Evolutionary conservation across 257 asterid species (phyloP).

Genomic region (Jacaranda mimosifolia): DNA sequence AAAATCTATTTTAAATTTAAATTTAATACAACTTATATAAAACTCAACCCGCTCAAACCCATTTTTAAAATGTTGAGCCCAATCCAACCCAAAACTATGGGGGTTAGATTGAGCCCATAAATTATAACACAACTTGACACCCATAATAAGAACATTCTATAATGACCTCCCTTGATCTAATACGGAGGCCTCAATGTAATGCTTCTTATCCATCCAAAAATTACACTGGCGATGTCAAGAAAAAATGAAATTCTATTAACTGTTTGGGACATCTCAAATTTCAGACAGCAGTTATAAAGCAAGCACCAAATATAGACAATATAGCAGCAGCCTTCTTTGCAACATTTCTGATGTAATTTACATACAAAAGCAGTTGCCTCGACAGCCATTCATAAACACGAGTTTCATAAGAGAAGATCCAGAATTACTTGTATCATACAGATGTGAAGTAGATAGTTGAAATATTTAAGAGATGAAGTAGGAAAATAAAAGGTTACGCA

Average conservation of each 20-base stretch:
- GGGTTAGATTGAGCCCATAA: too few relatives aligned
- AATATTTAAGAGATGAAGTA: conserved; percentile 4
- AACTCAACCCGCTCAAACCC: too few relatives aligned
- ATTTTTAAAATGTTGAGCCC: too few relatives aligned
- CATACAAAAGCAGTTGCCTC: conserved; percentile 1
- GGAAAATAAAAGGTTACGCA: not conserved
- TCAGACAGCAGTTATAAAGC: not conserved
- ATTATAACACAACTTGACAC: too few relatives aligned
- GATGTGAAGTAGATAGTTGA: conserved; percentile 15
- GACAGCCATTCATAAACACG: conserved; percentile 15
- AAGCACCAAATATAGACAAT: not conserved
- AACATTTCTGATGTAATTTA: not conserved
- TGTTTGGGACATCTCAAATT: not conserved
- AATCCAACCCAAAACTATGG: too few relatives aligned
- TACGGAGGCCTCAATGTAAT: too few relatives aligned
- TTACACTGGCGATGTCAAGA: not conserved
- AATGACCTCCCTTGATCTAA: too few relatives aligned
- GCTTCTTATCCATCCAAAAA: not conserved
- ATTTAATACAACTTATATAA: too few relatives aligned
- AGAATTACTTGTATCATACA: conserved; percentile 20
- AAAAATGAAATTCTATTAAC: not conserved
- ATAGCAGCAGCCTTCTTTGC: not conserved
- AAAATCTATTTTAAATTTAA: too few relatives aligned
- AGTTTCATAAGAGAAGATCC: not conserved
- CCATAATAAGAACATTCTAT: too few relatives aligned